Evolutionary conservation across 2,329 filamentous ascomycete species (phyloP).

Genomic region (Fusarium fujikuroi): DNA sequence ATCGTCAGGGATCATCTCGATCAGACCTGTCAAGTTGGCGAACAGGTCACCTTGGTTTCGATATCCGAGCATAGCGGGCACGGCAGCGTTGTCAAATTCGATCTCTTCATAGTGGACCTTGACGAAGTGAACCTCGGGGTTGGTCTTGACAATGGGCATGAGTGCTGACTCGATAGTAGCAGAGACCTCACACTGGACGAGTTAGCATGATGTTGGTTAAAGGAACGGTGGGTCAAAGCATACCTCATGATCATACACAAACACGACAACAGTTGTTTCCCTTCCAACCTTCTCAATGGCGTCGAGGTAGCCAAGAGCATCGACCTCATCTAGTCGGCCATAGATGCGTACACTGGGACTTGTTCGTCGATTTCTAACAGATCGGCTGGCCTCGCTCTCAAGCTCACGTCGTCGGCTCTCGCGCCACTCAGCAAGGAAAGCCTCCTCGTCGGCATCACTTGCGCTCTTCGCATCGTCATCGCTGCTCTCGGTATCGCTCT

Average conservation of each 20-base stretch:
- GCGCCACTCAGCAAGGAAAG: conserved; percentile 87
- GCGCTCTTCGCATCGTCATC: conserved; percentile 57
- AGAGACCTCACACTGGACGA: conserved; percentile 78
- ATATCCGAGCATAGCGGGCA: conserved; percentile 91
- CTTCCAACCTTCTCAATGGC: conserved; percentile 89
- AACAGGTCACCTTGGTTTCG: conserved; percentile 88
- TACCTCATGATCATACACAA: conserved; percentile 90
- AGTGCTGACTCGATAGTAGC: conserved; percentile 82
- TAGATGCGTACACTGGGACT: conserved; percentile 83
- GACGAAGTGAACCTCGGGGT: conserved; percentile 83
- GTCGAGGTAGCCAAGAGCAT: conserved; percentile 93
- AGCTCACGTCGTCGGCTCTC: conserved; percentile 82
- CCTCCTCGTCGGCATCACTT: conserved; percentile 76
- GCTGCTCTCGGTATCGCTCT: conserved; percentile 59
- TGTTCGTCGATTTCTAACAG: conserved; percentile 72
- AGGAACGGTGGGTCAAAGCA: conserved; percentile 46
- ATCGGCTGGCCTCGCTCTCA: conserved; percentile 66
- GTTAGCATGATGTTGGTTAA: conserved; percentile 32
- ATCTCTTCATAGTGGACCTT: conserved; percentile 92
- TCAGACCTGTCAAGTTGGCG: conserved; percentile 86
- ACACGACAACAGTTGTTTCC: conserved; percentile 89
- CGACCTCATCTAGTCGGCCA: conserved; percentile 83
- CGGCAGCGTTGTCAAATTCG: conserved; percentile 89
- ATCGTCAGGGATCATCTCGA: conserved; percentile 83
- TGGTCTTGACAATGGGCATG: conserved; percentile 74